phyloP scores from a whole-genome alignment of 192 early-diverging fungal species.

The Obelidium mucronatum region DNA sequence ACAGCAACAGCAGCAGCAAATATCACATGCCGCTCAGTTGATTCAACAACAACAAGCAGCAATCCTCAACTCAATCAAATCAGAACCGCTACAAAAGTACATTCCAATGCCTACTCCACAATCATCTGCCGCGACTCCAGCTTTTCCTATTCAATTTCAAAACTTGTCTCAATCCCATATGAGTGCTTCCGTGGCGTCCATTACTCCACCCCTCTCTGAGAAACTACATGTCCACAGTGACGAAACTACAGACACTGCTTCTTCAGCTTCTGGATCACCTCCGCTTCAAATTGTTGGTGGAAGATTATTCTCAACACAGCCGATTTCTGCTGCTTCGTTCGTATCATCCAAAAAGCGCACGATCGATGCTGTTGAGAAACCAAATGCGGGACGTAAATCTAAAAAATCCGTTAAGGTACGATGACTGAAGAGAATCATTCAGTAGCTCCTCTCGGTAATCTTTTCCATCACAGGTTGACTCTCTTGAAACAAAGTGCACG shows the following conservation, averaged over 20 bases:
- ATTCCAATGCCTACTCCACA: background rate
- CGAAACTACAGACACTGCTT: background rate
- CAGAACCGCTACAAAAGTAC: too few relatives aligned
- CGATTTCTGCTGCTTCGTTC: too few relatives aligned
- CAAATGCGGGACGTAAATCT: background rate
- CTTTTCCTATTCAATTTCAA: too few relatives aligned
- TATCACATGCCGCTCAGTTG: too few relatives aligned
- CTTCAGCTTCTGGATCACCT: background rate
- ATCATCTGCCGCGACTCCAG: too few relatives aligned
- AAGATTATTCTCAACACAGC: too few relatives aligned
- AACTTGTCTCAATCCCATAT: too few relatives aligned
- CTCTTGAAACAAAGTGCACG: constrained; percentile 80
- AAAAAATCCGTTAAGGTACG: constrained; percentile 14
- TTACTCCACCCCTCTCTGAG: too few relatives aligned
- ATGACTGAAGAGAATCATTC: too few relatives aligned
- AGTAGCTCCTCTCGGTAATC: too few relatives aligned
- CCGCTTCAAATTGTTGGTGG: background rate
- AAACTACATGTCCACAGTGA: too few relatives aligned
- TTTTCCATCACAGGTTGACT: constrained; percentile 77
- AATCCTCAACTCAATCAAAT: background rate
- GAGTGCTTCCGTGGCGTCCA: too few relatives aligned
- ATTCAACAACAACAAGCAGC: background rate
- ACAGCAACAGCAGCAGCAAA: constrained; percentile 4
- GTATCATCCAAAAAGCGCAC: background rate
- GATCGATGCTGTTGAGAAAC: background rate